Evolutionary conservation across 2,329 filamentous ascomycete genomes (phyloP), one percentile per base, ranked within the genome.

Genomic region (Taxawa tesnikishii): DNA sequence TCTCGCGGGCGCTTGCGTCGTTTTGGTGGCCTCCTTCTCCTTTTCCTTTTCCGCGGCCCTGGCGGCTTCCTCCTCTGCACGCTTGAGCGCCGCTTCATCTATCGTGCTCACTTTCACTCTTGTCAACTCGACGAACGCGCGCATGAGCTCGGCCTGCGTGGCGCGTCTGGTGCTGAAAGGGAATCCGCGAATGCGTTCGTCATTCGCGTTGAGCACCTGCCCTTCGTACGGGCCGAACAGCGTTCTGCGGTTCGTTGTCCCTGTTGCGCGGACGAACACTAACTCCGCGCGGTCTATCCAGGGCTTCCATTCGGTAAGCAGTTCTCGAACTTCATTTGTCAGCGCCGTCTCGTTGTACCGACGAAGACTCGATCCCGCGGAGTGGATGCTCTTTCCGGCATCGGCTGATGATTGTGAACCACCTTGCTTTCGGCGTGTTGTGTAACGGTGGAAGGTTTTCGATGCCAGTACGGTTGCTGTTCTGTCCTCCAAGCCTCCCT

Each of bases 361-460:
- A 60, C 90, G 79, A 36, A 98, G 62, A 27, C 76, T 82, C 1
- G 90, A 83, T 53, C 92, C 90, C 6, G 87, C 92, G 4, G 90
- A 96, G 56, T 96, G 85, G 28, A 80, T 78, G 10, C 90, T 88
- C 51, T 94, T 94, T n/a, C 87, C 74, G 39, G 83, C 81, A 54
- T 98, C 90, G 53, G 85, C 96, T 16, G 88, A 79, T 3, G 87
- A 92, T 54, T 98, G 90, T 8, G 85, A 79, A 26, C 92, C 90
- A 65, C 90, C 90, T 55, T 98, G 90, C 55, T 98, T 98, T 43
- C 90, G 73, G 42, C 90, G 71, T 5, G 90, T 98, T 0, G 92
- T 98, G 52, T 98, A 98, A 36, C 90, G 73, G 55, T 98, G 92
- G 55, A 96, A 98, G 0, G 88, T 94, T 63, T 98, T 98, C 58